phyloP scores from a whole-genome alignment of 2,329 filamentous ascomycete genomes.

The Diaporthe aspalathi region DNA sequence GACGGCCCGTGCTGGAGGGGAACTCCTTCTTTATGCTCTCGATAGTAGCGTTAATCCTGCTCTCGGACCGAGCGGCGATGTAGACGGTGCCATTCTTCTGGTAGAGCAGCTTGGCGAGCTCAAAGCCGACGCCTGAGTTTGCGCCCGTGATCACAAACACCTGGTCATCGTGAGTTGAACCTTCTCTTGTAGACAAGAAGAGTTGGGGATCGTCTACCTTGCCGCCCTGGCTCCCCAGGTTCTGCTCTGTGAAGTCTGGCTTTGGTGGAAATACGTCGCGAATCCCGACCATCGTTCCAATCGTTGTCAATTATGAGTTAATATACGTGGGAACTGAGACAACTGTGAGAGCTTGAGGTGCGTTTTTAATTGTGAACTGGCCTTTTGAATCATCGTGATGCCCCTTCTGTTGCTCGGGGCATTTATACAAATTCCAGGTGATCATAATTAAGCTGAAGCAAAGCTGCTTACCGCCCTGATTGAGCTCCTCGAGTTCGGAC shows the following conservation, averaged over 20 bases:
- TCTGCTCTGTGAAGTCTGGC: slow-evolving; percentile 7
- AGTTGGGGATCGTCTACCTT: background rate
- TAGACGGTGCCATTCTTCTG: slow-evolving; percentile 60
- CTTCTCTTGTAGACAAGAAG: background rate
- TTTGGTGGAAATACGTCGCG: slow-evolving; percentile 12
- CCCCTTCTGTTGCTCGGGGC: background rate
- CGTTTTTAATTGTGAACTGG: background rate
- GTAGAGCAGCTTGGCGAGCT: slow-evolving; percentile 62
- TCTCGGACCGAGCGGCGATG: slow-evolving; percentile 53
- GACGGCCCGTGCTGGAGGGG: slow-evolving; percentile 2
- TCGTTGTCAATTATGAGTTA: background rate
- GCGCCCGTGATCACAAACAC: slow-evolving; percentile 55
- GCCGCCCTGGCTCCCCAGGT: background rate
- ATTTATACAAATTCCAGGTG: slow-evolving; percentile 1
- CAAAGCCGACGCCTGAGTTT: slow-evolving; percentile 52
- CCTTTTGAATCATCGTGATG: background rate
- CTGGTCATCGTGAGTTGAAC: background rate
- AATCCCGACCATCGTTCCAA: slow-evolving; percentile 1
- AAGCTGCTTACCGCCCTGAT: background rate
- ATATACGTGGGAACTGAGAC: background rate
- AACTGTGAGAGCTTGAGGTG: background rate
- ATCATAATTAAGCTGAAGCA: background rate
- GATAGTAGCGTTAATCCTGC: slow-evolving; percentile 21
- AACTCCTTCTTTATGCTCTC: slow-evolving; percentile 7
- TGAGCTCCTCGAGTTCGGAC: background rate